These are phyloP conservation scores for Hypoxylon crocopeplum DNA, from an alignment of 495 filamentous ascomycete genomes.

Conservation along the genomic window DNA sequence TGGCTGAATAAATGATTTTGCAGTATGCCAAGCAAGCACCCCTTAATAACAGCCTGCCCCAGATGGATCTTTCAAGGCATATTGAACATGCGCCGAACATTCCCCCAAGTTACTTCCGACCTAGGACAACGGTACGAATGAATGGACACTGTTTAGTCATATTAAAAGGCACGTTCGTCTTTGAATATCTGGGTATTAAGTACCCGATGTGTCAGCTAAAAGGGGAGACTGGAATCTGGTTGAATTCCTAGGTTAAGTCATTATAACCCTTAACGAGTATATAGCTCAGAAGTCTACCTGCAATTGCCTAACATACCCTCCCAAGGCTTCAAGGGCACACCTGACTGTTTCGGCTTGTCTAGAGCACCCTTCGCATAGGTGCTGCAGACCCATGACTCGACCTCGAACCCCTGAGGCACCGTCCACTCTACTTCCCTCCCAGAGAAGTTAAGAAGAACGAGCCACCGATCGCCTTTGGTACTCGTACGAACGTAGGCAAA, in stretches of 20 bases:
- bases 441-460: slow-evolving; percentile 39
- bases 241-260: not conserved
- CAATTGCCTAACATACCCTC: slow-evolving; percentile 32
- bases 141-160: no score
- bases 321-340: slow-evolving; percentile 34
- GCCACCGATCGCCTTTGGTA: slow-evolving; percentile 33
- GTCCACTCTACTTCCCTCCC: slow-evolving; percentile 32
- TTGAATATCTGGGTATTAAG: no score
- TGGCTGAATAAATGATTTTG: no score
- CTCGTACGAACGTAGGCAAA: slow-evolving; percentile 41
- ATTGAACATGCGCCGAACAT: no score
- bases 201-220: no score
- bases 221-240: no score
- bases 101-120: no score
- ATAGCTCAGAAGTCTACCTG: not conserved
- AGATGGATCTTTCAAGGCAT: no score
- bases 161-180: no score
- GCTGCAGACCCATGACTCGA: slow-evolving; percentile 25
- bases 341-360: slow-evolving; percentile 24
- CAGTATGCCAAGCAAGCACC: no score
- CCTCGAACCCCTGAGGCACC: slow-evolving; percentile 11
- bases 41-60: no score
- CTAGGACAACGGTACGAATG: no score
- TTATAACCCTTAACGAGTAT: not conserved
- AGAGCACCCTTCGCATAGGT: slow-evolving; percentile 22